Evolutionary conservation across 2,329 filamentous ascomycete species (phyloP), one percentile per base, ranked within the genome.

Genomic region (Ceratocystis colombiana): DNA sequence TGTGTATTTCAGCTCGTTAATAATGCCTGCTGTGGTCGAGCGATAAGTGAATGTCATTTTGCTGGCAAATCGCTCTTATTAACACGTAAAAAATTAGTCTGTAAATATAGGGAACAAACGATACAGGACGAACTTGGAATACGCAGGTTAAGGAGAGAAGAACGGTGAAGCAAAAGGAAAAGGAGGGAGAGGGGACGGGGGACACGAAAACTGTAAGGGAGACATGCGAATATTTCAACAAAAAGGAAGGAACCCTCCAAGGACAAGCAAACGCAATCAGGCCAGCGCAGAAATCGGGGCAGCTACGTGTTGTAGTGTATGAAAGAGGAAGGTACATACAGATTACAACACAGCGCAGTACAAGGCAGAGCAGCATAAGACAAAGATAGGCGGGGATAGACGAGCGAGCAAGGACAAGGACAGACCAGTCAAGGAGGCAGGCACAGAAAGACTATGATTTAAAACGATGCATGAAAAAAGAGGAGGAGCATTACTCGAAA

Each of bases 151-250:
- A 41, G 62, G 6, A 53, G 17, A 4, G 6, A 46, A 33, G 1
- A 44, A 46, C 10, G n/a, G 61, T 17, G 61, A 62, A 46, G 61
- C 37, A 53, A 12, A 33, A 53, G 28, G 25, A 63, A n/a, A 48
- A 30, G 25, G 53, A 37, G 15, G 37, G n/a, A 53, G 20, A 15
- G 5, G 22, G 46, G 6, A 20, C 17, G 45, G 5, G 48, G 20
- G 48, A n/a, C 8, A 53, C 6, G 12, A 8, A 53, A 25, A 5
- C 20, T 28, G 8, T 3, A 25, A 53, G 48, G 22, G 48, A 15
- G 8, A 28, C 22, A 53, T 25, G 8, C 12, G 3, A 25, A 28
- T 10, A 53, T 25, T 53, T 53, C 22, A 25, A 53, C 25, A 28
- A 15, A 15, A 25, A 25, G 48, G 48, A 53, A 28, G 25, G 48